These are phyloP conservation scores for Tuber aestivum DNA, from an alignment of 495 filamentous ascomycete species.

Conservation along the genomic window DNA sequence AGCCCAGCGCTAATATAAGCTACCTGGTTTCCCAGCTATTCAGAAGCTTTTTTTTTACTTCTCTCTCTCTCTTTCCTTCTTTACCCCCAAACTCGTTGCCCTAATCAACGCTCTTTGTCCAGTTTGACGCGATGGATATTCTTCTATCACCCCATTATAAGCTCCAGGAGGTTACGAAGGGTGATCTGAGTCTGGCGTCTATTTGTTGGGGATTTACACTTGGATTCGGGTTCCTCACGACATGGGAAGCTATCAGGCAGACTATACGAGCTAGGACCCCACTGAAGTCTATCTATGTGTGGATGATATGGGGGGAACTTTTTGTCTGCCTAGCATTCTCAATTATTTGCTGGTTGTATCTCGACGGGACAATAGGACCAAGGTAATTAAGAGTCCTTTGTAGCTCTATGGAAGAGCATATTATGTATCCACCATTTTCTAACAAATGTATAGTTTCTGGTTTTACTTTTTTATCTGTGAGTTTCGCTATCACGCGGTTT, in stretches of 20 bases:
- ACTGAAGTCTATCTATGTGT: conserved; percentile 42
- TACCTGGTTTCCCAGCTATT: neutral
- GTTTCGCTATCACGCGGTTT: conserved; percentile 25
- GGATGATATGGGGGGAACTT: conserved; percentile 48
- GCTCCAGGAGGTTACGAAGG: conserved; percentile 31
- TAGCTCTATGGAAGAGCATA: neutral
- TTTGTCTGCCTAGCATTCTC: conserved; percentile 44
- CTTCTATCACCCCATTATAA: conserved; percentile 20
- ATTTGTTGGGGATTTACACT: conserved; percentile 46
- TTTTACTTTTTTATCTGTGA: conserved; percentile 33
- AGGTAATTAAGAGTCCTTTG: conserved; percentile 31
- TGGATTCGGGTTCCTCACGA: conserved; percentile 46
- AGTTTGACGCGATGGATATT: conserved; percentile 9
- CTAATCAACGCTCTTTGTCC: neutral
- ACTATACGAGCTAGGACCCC: conserved; percentile 41
- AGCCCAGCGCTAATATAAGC: neutral
- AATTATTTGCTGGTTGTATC: conserved; percentile 45
- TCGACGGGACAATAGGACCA: conserved; percentile 43
- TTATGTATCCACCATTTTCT: neutral
- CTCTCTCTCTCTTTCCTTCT: neutral
- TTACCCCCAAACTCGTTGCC: neutral
- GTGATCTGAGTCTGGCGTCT: conserved; percentile 43
- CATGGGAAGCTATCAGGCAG: conserved; percentile 45
- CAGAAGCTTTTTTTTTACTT: neutral
- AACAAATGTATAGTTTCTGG: conserved; percentile 4